phyloP scores from a whole-genome alignment of 164 flowering plant species.

The Akebia trifoliata region DNA sequence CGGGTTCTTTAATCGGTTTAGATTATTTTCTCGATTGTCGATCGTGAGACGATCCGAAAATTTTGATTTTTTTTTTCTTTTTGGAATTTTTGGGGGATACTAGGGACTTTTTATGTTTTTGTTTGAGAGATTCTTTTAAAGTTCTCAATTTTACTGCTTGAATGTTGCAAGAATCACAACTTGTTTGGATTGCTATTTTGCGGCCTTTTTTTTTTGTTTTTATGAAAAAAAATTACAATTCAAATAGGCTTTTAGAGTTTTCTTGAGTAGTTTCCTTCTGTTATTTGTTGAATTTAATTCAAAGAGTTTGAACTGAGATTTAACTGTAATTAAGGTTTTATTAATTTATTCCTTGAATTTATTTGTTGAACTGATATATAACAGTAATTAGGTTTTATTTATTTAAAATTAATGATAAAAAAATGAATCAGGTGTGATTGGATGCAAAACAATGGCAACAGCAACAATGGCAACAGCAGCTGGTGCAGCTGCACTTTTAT shows the following conservation, averaged over 20 bases:
- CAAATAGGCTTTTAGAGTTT: not conserved
- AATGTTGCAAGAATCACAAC: not conserved
- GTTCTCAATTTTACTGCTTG: not conserved
- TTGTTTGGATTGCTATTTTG: not conserved
- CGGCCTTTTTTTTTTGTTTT: not conserved
- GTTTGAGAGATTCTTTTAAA: not conserved
- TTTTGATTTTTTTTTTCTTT: not conserved
- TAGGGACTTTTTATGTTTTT: not conserved
- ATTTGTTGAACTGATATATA: not conserved
- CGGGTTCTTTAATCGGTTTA: no score
- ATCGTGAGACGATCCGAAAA: not conserved
- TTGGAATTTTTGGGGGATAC: not conserved
- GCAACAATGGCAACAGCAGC: constrained; percentile 99
- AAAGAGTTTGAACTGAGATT: no score
- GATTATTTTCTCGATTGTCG: no score
- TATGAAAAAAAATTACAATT: not conserved
- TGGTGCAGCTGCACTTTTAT: constrained; percentile 97
- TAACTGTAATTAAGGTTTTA: no score
- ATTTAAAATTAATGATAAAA: constrained; percentile 13
- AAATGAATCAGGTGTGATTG: not conserved
- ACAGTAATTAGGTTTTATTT: not conserved
- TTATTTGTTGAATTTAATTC: no score
- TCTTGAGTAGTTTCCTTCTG: no score
- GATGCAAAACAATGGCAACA: constrained; percentile 67
- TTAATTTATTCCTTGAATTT: no score